These are phyloP conservation scores for Protomyces pachydermus DNA, from an alignment of 1,139 yeast genomes.

Conservation along the genomic window DNA sequence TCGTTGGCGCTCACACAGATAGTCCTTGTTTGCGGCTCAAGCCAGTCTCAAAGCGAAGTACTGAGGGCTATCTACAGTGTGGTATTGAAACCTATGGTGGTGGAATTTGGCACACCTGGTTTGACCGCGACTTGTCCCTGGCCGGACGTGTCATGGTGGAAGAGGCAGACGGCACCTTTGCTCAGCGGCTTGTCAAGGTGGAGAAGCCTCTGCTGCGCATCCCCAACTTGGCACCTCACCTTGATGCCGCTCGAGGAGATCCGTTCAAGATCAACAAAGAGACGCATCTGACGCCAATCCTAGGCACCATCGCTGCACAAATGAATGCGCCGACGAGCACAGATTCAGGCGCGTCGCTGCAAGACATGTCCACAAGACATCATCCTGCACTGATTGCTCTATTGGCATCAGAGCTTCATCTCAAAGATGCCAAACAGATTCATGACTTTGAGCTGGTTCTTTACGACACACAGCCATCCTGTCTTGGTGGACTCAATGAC, in stretches of 20 bases:
- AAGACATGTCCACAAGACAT: conserved; percentile 54
- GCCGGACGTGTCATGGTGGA: conserved; percentile 85
- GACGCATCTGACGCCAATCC: conserved; percentile 77
- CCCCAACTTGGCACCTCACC: conserved; percentile 91
- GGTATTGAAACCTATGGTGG: conserved; percentile 97
- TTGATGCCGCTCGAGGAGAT: conserved; percentile 67
- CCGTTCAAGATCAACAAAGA: conserved; percentile 90
- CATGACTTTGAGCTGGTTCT: conserved; percentile 89
- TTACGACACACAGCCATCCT: conserved; percentile 76
- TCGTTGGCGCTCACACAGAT: conserved; percentile 93
- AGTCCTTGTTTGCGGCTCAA: conserved; percentile 76
- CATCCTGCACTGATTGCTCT: conserved; percentile 62
- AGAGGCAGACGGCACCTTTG: conserved; percentile 44
- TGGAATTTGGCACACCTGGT: conserved; percentile 83
- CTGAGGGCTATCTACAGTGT: conserved; percentile 78
- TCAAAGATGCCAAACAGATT: conserved; percentile 46
- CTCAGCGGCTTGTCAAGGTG: conserved; percentile 68
- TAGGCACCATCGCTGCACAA: conserved; percentile 56
- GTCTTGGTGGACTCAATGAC: conserved; percentile 79
- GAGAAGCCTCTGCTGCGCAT: conserved; percentile 80
- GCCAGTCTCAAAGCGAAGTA: conserved; percentile 67
- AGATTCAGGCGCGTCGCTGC: neutral
- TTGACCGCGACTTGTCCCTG: conserved; percentile 83
- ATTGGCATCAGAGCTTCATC: conserved; percentile 60
- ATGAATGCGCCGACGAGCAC: conserved; percentile 34